Base-by-base conservation (phyloP, 768 basidiomycete genomes). In the Sarcodon sp. region DNA sequence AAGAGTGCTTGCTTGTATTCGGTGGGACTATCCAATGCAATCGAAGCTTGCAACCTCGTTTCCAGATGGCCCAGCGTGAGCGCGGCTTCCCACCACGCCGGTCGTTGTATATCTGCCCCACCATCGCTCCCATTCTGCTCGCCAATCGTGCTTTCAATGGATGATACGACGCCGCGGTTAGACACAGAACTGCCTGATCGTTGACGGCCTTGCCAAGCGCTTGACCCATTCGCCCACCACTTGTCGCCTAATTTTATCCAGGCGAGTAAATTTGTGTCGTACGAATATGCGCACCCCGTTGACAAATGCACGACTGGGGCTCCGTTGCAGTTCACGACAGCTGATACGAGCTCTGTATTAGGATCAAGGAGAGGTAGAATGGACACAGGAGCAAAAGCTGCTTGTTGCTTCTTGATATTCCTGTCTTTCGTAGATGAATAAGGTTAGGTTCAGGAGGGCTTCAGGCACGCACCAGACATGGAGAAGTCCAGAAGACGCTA, bases 51-150 rank as follows among this genome's bases (percentile, higher is more conserved):
- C 64, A 96, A 61, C 51, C 80, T 75, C 45, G 79, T 80, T 69
- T 99, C 96, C 50, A 96, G 69, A 64, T 96, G 90, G 5, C 87
- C 87, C 16, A 99, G 72, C 11, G 87, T 86, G 57, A 92, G 61
- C 15, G 92, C 89, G 4, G 80, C 69, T 49, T 63, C 74, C 88
- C 89, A 94, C 85, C 87, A 93, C 53, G 70, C 62, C 31, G 87
- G 84, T 43, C 78, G 69, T 51, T 74, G 68, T 6, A 53, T 49
- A 3, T 47, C 49, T 32, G 46, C 53, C 43, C 47, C 50, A 18
- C 57, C 54, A 11, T 50, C 53, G 1, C 35, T 43, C 15, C 48
- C 35, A 43, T 51, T 52, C 15, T 55, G 58, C 52, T 61, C 62
- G 31, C 52, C 56, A 21, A 62, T 62, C 35, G 53, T 52, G 50